phyloP scores from a whole-genome alignment of 75 land plant species.

The Adiantum capillusveneris region DNA sequence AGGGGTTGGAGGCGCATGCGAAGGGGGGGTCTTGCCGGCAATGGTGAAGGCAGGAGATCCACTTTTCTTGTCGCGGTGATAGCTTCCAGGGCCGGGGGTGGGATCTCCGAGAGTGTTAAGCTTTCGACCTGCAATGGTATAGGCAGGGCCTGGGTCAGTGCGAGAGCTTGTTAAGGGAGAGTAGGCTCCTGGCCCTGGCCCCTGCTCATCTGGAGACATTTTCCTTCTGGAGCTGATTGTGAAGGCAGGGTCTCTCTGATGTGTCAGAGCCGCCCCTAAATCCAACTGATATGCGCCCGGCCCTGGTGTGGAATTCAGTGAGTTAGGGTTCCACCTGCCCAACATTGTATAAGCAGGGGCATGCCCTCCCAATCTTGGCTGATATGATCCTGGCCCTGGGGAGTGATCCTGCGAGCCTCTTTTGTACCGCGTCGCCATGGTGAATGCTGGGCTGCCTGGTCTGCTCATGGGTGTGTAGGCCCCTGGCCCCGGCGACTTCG shows the following conservation, averaged over 20 bases:
- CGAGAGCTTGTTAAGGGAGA: neutral
- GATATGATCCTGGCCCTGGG: slow-evolving; percentile 6
- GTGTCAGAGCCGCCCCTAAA: neutral
- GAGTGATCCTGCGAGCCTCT: neutral
- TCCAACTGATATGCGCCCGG: slow-evolving; percentile 12
- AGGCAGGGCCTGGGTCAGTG: slow-evolving; percentile 4
- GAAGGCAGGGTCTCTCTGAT: slow-evolving; percentile 8
- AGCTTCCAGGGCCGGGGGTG: slow-evolving; percentile 13
- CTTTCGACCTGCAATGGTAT: slow-evolving; percentile 8
- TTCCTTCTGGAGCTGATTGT: neutral
- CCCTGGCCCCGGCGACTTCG: neutral
- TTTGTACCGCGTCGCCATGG: neutral
- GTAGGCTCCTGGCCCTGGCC: slow-evolving; percentile 13
- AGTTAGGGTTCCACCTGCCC: neutral
- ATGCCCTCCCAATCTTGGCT: neutral
- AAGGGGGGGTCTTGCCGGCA: neutral
- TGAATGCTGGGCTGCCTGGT: neutral
- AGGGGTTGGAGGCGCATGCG: neutral
- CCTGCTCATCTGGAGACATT: neutral
- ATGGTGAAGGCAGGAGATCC: slow-evolving; percentile 11
- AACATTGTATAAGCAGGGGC: slow-evolving; percentile 13
- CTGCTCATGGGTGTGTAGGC: neutral
- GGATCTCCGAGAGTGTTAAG: neutral
- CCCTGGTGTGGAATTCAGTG: slow-evolving; percentile 1
- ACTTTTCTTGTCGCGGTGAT: neutral